Percentiles rank a stretch among this genome's conserved stretches.
These are phyloP conservation scores for Penicillium hordei DNA, from an alignment of 2,329 filamentous ascomycete genomes.

Conservation along the genomic window DNA sequence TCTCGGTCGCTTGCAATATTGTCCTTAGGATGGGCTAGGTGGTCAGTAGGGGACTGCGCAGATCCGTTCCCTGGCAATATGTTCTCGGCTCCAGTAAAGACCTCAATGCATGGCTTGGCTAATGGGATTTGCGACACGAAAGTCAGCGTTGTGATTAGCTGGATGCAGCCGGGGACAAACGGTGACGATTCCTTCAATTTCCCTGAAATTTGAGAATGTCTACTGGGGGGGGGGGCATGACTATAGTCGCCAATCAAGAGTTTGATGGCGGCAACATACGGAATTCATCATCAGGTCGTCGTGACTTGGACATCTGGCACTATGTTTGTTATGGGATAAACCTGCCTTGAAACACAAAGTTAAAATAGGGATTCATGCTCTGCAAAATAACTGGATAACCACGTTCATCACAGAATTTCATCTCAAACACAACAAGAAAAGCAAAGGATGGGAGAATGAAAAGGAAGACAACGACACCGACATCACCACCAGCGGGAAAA, in stretches of 20 bases:
- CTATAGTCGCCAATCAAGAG: neutral
- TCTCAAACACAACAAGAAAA: neutral
- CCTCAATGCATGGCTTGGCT: neutral
- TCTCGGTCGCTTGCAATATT: neutral
- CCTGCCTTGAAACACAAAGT: neutral
- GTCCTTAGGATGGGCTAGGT: neutral
- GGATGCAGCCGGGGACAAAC: neutral
- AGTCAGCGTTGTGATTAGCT: neutral
- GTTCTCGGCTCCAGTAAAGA: neutral
- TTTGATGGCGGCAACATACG: neutral
- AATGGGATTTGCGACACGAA: neutral
- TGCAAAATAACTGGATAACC: neutral
- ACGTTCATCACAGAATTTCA: neutral
- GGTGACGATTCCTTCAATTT: neutral
- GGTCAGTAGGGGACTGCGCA: neutral
- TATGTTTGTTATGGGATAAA: no score
- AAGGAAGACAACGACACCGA: neutral
- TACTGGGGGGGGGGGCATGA: neutral
- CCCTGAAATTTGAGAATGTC: neutral
- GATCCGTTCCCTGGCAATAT: neutral
- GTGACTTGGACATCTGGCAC: neutral
- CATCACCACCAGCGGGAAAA: neutral
- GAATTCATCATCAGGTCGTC: neutral
- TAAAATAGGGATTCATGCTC: neutral
- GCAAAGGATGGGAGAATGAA: neutral